A percentile compares a stretch with the other conserved stretches of the same genome.
Conservation (phyloP, 176 grass and related monocot genomes). For the Oryza meyeriana region DNA sequence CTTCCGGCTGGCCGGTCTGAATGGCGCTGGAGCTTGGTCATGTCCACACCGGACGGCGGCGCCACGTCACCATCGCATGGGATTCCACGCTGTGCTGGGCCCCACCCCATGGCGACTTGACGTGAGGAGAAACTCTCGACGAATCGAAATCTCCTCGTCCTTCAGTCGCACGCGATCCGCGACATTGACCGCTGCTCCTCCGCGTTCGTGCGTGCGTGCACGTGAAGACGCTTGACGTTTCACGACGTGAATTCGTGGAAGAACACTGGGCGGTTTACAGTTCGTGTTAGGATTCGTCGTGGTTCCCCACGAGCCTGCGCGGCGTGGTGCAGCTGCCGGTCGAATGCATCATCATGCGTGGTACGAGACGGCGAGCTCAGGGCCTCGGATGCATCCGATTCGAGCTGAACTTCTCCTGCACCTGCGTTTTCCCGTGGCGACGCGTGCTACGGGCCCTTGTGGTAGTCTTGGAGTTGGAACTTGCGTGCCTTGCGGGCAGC, state of each 20-base stretch:
- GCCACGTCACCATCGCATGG: slow-evolving; percentile 25
- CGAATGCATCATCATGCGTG: no score
- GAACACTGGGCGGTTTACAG: not conserved
- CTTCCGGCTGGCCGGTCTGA: not conserved
- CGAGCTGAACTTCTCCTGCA: not conserved
- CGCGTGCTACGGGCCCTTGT: not conserved
- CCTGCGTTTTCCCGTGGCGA: not conserved
- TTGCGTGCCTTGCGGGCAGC: not conserved
- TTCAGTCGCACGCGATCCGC: not conserved
- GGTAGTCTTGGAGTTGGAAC: not conserved
- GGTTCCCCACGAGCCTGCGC: no score
- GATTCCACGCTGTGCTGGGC: not conserved
- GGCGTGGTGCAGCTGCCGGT: not conserved
- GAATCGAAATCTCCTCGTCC: not conserved
- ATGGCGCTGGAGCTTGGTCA: not conserved
- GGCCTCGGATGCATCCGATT: not conserved
- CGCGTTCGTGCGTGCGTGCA: not conserved
- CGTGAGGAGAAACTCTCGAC: not conserved
- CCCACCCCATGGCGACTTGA: not conserved
- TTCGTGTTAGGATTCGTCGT: no score
- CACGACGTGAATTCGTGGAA: not conserved
- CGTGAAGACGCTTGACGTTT: not conserved
- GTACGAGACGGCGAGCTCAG: no score
- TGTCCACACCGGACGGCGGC: slow-evolving; percentile 33
- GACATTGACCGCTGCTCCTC: not conserved